These are phyloP conservation scores for Neopestalotiopsis clavispora DNA, from an alignment of 2,329 filamentous ascomycete species.

Conservation along the genomic window DNA sequence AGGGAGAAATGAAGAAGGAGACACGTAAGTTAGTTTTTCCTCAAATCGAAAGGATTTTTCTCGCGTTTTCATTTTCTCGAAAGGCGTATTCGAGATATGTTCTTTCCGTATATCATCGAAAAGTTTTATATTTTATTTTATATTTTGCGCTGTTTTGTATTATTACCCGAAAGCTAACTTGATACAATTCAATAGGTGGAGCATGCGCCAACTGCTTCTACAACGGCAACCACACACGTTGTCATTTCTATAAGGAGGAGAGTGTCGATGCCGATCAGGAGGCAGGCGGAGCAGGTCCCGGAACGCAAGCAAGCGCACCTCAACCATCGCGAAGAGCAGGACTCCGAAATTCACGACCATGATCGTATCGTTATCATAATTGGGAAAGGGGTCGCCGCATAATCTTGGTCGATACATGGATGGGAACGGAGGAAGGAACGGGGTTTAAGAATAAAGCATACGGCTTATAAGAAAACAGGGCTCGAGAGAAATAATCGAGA, in stretches of 20 bases:
- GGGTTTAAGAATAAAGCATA: background rate
- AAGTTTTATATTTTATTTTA: background rate
- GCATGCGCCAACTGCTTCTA: conserved; percentile 10
- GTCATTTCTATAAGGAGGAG: background rate
- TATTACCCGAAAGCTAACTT: background rate
- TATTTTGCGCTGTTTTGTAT: background rate
- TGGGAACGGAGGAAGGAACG: too few species aligned
- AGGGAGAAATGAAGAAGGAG: background rate
- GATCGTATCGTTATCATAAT: background rate
- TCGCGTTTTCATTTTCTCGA: background rate
- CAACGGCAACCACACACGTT: conserved; percentile 5
- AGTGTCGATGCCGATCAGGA: background rate
- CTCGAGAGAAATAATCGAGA: too few species aligned
- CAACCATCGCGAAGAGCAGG: too few species aligned
- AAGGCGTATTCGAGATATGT: background rate
- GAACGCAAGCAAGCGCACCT: too few species aligned
- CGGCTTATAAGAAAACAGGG: background rate
- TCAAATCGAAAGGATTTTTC: background rate
- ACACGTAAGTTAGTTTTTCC: background rate
- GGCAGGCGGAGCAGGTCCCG: background rate
- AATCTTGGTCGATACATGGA: too few species aligned
- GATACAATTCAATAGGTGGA: background rate
- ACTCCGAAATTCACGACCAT: background rate
- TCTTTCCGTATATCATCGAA: background rate
- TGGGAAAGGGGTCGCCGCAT: too few species aligned